Conservation (phyloP, 768 basidiomycete genomes). For the Lentinula raphanica region DNA sequence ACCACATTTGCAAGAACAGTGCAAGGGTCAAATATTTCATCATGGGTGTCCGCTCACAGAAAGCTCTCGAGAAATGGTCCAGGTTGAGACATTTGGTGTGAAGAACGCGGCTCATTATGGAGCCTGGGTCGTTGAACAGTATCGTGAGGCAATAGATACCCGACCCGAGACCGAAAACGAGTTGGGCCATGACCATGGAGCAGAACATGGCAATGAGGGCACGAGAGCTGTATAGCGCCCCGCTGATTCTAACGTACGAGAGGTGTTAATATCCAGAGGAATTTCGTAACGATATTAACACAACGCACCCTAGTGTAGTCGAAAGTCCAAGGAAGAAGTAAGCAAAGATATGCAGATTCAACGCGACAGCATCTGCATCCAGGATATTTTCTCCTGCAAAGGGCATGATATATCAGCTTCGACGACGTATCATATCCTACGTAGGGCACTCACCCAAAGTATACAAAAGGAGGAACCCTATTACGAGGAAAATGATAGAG, state of each 20-base stretch:
- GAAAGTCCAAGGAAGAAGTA: slow-evolving; percentile 2
- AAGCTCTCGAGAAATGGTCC: background rate
- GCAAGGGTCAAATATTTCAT: slow-evolving; percentile 1
- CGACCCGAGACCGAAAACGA: background rate
- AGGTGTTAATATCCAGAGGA: background rate
- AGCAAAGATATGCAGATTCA: background rate
- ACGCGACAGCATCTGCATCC: slow-evolving; percentile 1
- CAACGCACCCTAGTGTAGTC: slow-evolving; percentile 1
- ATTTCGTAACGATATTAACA: too few species aligned
- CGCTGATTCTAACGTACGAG: background rate
- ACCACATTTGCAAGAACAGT: background rate
- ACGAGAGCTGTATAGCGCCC: background rate
- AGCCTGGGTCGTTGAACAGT: background rate
- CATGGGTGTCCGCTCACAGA: background rate
- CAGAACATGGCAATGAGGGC: slow-evolving; percentile 3
- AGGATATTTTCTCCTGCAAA: background rate
- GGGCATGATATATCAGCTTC: too few species aligned
- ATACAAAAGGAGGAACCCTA: background rate
- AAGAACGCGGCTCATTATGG: background rate
- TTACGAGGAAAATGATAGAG: background rate
- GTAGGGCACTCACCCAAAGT: background rate
- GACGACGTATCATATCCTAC: too few species aligned
- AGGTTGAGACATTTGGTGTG: background rate
- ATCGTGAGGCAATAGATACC: background rate
- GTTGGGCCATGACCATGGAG: slow-evolving; percentile 1